A percentile compares a stretch with the other conserved stretches of the same genome.
Evolutionary conservation across 192 early-diverging fungal species (phyloP).

Genomic region (Linnemannia zychae): DNA sequence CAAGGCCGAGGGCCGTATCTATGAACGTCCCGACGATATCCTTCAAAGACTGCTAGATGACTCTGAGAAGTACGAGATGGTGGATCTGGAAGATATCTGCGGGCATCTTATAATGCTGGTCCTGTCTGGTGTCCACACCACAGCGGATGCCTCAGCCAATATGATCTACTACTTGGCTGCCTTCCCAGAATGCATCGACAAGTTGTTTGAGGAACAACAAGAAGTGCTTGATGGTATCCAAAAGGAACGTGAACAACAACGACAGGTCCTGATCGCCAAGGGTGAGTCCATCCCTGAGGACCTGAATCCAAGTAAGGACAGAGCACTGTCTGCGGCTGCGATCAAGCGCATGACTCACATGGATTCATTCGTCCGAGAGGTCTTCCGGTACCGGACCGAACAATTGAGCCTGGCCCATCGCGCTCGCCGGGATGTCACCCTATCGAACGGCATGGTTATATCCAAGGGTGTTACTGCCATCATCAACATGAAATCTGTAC

Average conservation of each 20-base stretch:
- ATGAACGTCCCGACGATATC: constrained; percentile 51
- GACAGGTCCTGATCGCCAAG: constrained; percentile 13
- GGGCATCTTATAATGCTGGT: constrained; percentile 45
- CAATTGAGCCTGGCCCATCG: constrained; percentile 21
- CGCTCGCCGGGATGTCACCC: constrained; percentile 40
- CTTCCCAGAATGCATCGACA: constrained; percentile 33
- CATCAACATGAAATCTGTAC: constrained; percentile 36
- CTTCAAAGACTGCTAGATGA: constrained; percentile 49
- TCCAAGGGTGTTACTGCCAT: constrained; percentile 35
- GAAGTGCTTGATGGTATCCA: constrained; percentile 33
- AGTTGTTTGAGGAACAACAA: constrained; percentile 53
- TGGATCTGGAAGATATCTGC: constrained; percentile 48
- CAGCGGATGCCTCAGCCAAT: constrained; percentile 36
- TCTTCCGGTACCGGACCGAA: constrained; percentile 41
- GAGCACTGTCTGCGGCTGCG: constrained; percentile 18
- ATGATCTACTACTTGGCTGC: constrained; percentile 49
- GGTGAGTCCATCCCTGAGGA: constrained; percentile 31
- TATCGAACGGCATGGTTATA: constrained; percentile 52
- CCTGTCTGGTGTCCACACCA: constrained; percentile 53
- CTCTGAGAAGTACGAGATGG: constrained; percentile 41
- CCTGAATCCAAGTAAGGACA: constrained; percentile 40
- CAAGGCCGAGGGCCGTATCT: constrained; percentile 4
- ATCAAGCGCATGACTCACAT: constrained; percentile 57
- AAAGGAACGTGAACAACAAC: constrained; percentile 29
- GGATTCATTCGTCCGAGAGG: constrained; percentile 58